Percentiles rank a stretch among this genome's conserved stretches.
phyloP scores from a whole-genome alignment of 352 stramenopile genomes.

The Phytophthora nicotianae region DNA sequence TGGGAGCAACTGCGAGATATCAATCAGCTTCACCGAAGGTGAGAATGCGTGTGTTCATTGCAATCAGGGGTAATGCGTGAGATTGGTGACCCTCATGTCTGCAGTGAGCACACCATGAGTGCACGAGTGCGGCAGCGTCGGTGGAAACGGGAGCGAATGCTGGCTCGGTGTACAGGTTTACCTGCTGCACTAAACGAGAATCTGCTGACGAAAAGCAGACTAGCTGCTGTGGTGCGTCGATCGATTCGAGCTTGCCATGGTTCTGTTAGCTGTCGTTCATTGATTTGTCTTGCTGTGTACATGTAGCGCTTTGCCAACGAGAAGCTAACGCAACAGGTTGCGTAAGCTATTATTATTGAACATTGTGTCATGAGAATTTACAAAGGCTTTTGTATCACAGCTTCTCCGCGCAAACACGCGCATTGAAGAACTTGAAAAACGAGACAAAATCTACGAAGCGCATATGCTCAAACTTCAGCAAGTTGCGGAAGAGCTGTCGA shows the following conservation, averaged over 20 bases:
- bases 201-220: constrained; percentile 39
- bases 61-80: neutral
- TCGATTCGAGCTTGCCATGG: neutral
- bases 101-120: constrained; percentile 42
- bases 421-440: constrained; percentile 55
- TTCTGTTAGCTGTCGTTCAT: neutral
- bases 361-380: neutral
- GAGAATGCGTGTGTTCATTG: neutral
- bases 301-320: constrained; percentile 55
- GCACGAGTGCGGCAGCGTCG: constrained; percentile 52
- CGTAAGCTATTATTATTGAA: neutral
- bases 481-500: constrained; percentile 32
- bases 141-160: constrained; percentile 68
- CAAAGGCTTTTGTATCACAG: constrained; percentile 15
- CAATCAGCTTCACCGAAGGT: constrained; percentile 32
- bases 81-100: neutral
- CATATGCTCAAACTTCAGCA: constrained; percentile 50
- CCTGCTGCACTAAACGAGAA: constrained; percentile 31
- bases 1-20: constrained; percentile 37
- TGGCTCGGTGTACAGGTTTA: constrained; percentile 40
- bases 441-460: constrained; percentile 49
- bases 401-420: constrained; percentile 53
- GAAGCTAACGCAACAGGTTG: constrained; percentile 71
- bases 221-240: constrained; percentile 43
- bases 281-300: constrained; percentile 16